Conservation (phyloP, 2,329 filamentous ascomycete species). For the Aspergillus neotritici region DNA sequence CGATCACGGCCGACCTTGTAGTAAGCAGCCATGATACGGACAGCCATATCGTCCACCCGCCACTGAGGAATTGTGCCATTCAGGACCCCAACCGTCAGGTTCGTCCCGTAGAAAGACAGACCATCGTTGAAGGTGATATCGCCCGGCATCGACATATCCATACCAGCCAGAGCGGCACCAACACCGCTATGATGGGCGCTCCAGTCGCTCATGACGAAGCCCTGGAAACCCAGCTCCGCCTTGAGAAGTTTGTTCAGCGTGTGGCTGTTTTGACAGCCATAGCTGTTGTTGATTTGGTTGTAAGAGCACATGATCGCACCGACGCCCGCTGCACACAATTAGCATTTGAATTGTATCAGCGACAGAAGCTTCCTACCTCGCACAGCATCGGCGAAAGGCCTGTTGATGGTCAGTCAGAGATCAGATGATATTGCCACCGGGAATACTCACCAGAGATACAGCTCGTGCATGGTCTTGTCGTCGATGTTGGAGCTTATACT, state of each 20-base stretch:
- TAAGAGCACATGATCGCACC: constrained; percentile 68
- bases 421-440: background rate
- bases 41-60: constrained; percentile 85
- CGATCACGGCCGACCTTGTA: constrained; percentile 58
- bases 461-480: constrained; percentile 58
- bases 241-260: constrained; percentile 60
- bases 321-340: constrained; percentile 47
- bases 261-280: constrained; percentile 60
- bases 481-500: constrained; percentile 57
- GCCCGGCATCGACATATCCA: constrained; percentile 82
- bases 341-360: background rate
- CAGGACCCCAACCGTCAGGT: constrained; percentile 78
- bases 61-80: constrained; percentile 86
- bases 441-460: constrained; percentile 52
- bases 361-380: constrained; percentile 23
- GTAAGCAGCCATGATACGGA: constrained; percentile 66
- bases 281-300: constrained; percentile 65
- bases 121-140: constrained; percentile 73
- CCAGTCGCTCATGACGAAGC: constrained; percentile 69
- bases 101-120: constrained; percentile 72
- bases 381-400: constrained; percentile 65
- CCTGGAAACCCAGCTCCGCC: constrained; percentile 68
- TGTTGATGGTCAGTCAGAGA: constrained; percentile 8
- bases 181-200: constrained; percentile 68
- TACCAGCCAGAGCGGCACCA: constrained; percentile 58